phyloP scores from a whole-genome alignment of 2,329 filamentous ascomycete species.

The Myriosclerotinia scirpicola region DNA sequence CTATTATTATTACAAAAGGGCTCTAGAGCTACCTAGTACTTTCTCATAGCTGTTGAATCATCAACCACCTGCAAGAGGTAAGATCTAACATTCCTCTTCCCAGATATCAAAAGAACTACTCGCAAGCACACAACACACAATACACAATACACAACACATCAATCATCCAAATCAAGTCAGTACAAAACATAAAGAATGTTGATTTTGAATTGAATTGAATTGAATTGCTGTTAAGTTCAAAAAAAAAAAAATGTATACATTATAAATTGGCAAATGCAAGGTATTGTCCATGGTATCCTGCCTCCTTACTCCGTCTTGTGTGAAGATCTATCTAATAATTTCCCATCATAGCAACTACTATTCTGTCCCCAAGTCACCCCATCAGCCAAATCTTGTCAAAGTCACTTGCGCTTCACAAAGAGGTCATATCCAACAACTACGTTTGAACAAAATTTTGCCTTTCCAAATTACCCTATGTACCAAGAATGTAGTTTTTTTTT shows the following conservation, averaged over 20 bases:
- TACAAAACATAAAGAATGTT: too few species aligned
- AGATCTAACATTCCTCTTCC: too few species aligned
- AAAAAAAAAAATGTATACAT: constrained; percentile 13
- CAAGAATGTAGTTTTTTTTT: constrained; percentile 26
- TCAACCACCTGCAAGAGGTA: too few species aligned
- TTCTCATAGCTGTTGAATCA: too few species aligned
- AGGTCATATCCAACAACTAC: neutral
- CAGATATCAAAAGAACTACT: too few species aligned
- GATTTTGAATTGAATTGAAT: too few species aligned
- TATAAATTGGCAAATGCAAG: constrained; percentile 11
- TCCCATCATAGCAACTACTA: constrained; percentile 14
- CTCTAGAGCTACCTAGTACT: too few species aligned
- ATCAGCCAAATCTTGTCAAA: constrained; percentile 6
- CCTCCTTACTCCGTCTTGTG: constrained; percentile 11
- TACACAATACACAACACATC: too few species aligned
- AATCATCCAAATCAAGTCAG: too few species aligned
- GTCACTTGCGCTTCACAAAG: constrained; percentile 16
- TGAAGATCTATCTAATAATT: constrained; percentile 15
- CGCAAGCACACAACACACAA: neutral
- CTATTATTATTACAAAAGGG: too few species aligned
- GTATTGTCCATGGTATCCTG: constrained; percentile 14
- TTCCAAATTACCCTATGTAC: constrained; percentile 33
- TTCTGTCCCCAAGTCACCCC: neutral
- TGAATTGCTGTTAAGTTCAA: neutral
- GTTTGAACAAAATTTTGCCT: neutral